Evolutionary conservation across 73 alveolate genomes (phyloP).

Genomic region (Loxodes magnus): DNA sequence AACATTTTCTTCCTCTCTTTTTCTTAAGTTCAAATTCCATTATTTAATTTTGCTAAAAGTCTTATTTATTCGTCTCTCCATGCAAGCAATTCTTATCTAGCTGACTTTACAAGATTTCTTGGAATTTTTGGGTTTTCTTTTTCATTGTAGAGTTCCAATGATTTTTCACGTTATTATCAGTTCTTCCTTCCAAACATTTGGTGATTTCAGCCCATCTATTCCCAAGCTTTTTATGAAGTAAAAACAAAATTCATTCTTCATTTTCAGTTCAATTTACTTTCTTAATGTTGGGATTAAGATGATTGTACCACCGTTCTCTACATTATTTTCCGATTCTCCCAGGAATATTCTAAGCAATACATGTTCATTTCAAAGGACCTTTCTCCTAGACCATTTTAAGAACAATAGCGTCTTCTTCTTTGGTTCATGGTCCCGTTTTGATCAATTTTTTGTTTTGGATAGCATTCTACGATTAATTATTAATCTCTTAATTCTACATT

Average conservation of each 20-base stretch:
- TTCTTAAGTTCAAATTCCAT: too few relatives aligned
- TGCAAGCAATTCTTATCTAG: constrained; percentile 24
- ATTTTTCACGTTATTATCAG: constrained; percentile 36
- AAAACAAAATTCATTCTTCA: constrained; percentile 34
- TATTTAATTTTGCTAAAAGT: too few relatives aligned
- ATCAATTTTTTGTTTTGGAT: too few relatives aligned
- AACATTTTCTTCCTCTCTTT: too few relatives aligned
- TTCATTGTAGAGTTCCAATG: constrained; percentile 47
- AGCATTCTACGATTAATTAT: too few relatives aligned
- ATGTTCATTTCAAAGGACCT: constrained; percentile 39
- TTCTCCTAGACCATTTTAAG: constrained; percentile 30
- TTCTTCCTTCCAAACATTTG: constrained; percentile 35
- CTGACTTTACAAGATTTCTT: constrained; percentile 22
- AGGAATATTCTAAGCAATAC: constrained; percentile 24
- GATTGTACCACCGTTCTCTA: constrained; percentile 47
- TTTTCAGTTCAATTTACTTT: constrained; percentile 32
- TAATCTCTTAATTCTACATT: too few relatives aligned
- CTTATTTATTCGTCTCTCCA: constrained; percentile 40
- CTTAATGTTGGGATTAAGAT: constrained; percentile 27
- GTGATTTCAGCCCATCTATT: constrained; percentile 39
- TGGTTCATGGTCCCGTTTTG: constrained; percentile 50
- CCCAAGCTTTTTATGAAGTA: constrained; percentile 28
- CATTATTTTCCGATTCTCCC: constrained; percentile 48
- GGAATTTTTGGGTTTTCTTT: constrained; percentile 18
- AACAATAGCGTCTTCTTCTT: constrained; percentile 42